Percentiles rank a stretch among this genome's conserved stretches.
These are phyloP conservation scores for Fusarium dlaminii DNA, from an alignment of 2,329 filamentous ascomycete species.

Conservation along the genomic window DNA sequence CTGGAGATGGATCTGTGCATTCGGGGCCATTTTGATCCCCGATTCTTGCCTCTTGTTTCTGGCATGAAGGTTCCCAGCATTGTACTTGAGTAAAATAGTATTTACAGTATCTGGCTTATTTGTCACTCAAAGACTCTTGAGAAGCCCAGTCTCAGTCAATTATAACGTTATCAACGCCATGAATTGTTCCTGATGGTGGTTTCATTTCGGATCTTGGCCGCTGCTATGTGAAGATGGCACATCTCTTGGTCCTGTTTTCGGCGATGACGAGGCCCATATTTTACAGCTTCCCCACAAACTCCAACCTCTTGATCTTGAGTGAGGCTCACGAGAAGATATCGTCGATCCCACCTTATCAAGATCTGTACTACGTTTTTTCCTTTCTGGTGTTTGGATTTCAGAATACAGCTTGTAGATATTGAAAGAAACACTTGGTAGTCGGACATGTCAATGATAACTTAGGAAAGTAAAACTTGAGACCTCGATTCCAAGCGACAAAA, in stretches of 20 bases:
- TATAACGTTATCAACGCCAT: neutral
- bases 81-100: neutral
- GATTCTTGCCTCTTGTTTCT: neutral
- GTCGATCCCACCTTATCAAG: no score
- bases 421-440: no score
- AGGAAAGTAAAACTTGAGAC: neutral
- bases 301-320: neutral
- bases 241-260: neutral
- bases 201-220: slow-evolving; percentile 9
- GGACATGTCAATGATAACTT: neutral
- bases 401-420: neutral
- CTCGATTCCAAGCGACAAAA: neutral
- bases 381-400: no score
- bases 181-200: neutral
- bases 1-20: neutral
- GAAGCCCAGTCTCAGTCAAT: neutral
- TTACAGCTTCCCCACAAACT: slow-evolving; percentile 6
- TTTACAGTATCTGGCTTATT: neutral
- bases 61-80: neutral
- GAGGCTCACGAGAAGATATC: neutral
- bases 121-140: neutral
- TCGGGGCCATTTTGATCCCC: neutral
- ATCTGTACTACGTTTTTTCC: rapidly evolving
- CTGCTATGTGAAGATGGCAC: neutral
- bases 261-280: neutral